phyloP scores from a whole-genome alignment of 2,329 filamentous ascomycete species.

The Claviceps monticola region DNA sequence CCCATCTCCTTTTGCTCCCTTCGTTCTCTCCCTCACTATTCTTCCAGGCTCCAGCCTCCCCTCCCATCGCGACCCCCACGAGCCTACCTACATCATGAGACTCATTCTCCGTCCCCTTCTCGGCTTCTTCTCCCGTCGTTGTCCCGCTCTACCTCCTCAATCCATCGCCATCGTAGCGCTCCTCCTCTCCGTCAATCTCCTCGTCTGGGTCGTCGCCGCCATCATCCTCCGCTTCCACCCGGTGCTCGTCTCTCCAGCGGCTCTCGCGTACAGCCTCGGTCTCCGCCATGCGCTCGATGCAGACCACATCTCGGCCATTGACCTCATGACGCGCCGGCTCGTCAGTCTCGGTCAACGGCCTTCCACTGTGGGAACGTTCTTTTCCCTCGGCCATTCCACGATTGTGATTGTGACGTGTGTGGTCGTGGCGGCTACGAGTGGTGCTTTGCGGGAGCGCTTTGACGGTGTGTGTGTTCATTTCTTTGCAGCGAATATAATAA shows the following conservation, averaged over 20 bases:
- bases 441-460: slow-evolving; percentile 69
- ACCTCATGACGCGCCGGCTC: slow-evolving; percentile 83
- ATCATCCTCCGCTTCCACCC: slow-evolving; percentile 39
- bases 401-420: slow-evolving; percentile 85
- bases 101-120: background rate
- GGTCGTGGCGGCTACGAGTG: slow-evolving; percentile 80
- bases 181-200: slow-evolving; percentile 35
- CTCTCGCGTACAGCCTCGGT: slow-evolving; percentile 77
- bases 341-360: slow-evolving; percentile 75
- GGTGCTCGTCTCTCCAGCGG: slow-evolving; percentile 61
- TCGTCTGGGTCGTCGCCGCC: slow-evolving; percentile 40
- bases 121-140: background rate
- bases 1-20: too few relatives aligned
- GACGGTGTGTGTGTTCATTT: slow-evolving; percentile 26
- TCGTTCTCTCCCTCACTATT: too few relatives aligned
- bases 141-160: slow-evolving; percentile 15
- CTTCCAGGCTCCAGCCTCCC: too few relatives aligned
- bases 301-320: slow-evolving; percentile 80
- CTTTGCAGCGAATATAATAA: background rate
- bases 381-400: slow-evolving; percentile 85
- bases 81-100: background rate
- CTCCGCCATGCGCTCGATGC: slow-evolving; percentile 92
- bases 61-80: background rate
- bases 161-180: slow-evolving; percentile 35
- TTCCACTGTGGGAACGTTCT: slow-evolving; percentile 87